Percentiles rank a stretch among this genome's conserved stretches.
These are phyloP conservation scores for Odontarrhena argentea DNA, from an alignment of 345 rosid species.

Conservation along the genomic window DNA sequence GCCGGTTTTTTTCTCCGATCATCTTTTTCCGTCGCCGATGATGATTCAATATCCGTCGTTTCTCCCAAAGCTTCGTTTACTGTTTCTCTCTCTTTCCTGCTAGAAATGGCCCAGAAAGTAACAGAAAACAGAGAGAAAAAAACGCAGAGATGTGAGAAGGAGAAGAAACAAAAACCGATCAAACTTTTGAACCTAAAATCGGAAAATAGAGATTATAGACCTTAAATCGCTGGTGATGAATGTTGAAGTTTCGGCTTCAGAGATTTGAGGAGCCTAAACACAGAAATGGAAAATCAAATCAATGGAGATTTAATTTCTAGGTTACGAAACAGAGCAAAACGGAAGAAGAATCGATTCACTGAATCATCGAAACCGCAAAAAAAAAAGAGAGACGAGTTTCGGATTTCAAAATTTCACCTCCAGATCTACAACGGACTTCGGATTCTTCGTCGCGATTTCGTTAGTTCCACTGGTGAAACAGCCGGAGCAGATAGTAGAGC, in stretches of 20 bases:
- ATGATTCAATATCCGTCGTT: constrained; percentile 35
- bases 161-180: not conserved
- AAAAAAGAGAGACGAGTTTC: not conserved
- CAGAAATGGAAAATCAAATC: not conserved
- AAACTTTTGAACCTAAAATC: not conserved
- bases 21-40: constrained; percentile 16
- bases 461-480: constrained; percentile 48
- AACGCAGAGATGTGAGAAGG: not conserved
- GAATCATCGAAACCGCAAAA: not conserved
- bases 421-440: constrained; percentile 48
- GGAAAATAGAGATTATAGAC: constrained; percentile 33
- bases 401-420: constrained; percentile 45
- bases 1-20: constrained; percentile 8
- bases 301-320: not conserved
- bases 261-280: constrained; percentile 31
- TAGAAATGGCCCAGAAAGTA: not conserved
- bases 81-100: constrained; percentile 41
- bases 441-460: constrained; percentile 43
- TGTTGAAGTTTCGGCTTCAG: constrained; percentile 52
- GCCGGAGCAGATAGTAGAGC: constrained; percentile 38
- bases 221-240: constrained; percentile 50
- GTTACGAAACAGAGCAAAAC: constrained; percentile 8
- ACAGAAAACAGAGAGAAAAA: not conserved
- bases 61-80: constrained; percentile 39
- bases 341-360: not conserved